Conservation (phyloP, 2,329 filamentous ascomycete genomes). For the Trichoderma asperellum region DNA sequence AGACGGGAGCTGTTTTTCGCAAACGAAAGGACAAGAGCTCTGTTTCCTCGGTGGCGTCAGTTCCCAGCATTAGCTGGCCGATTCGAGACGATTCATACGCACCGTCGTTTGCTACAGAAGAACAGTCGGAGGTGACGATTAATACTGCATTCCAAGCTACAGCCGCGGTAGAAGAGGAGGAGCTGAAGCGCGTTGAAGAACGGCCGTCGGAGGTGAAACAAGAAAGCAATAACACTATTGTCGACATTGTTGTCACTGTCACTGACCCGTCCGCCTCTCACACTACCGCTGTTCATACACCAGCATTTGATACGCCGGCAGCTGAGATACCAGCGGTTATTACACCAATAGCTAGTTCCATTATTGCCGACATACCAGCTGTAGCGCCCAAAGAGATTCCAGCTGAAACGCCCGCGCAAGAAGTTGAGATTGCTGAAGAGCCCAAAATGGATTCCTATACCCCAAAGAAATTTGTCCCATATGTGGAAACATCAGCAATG, state of each 20-base stretch:
- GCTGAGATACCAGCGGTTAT: too few species aligned
- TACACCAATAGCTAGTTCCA: not conserved
- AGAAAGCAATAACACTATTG: not conserved
- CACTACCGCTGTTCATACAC: not conserved
- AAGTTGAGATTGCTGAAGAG: constrained; percentile 12
- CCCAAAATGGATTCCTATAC: constrained; percentile 20
- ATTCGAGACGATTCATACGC: constrained; percentile 20
- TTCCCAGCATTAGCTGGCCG: constrained; percentile 29
- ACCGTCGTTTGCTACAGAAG: not conserved
- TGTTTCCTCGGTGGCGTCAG: constrained; percentile 27
- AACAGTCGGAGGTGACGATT: not conserved
- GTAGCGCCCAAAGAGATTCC: not conserved
- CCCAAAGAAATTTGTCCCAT: constrained; percentile 35
- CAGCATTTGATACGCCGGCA: not conserved
- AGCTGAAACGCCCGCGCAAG: constrained; percentile 7
- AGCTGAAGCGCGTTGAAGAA: not conserved
- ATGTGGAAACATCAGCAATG: constrained; percentile 35
- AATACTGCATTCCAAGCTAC: not conserved
- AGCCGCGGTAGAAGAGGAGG: constrained; percentile 5
- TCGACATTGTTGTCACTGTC: not conserved
- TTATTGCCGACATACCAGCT: not conserved
- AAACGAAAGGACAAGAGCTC: constrained; percentile 29
- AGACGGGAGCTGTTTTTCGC: constrained; percentile 34
- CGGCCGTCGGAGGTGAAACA: not conserved
- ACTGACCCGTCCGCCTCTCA: not conserved